Evolutionary conservation across 2,329 filamentous ascomycete genomes (phyloP), one percentile per base, ranked within the genome.

Genomic region (Alternaria ventricosa): DNA sequence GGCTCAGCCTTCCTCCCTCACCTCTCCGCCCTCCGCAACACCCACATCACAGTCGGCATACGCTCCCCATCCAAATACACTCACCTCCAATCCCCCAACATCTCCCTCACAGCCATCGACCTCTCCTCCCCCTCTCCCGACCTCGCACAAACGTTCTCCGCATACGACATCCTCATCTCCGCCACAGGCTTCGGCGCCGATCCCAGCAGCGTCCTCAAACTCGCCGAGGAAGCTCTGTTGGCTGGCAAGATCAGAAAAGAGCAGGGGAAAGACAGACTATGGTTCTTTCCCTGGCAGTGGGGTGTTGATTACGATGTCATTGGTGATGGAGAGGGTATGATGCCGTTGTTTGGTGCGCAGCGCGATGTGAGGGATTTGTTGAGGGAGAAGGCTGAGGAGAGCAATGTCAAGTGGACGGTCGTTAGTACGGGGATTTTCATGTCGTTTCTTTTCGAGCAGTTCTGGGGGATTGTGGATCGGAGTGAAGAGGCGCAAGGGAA

Each of bases 211-310:
- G 86, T 92, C 71, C 65, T 83, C 1, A 90, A 90, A 69, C 79
- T 92, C 18, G 78, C 86, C 0, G 71, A 81, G 11, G 89, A 89
- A 0, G 86, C 84, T 0, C 77, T 92, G 0, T 75, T 78, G 11
- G 88, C 86, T 0, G 77, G 80, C 0, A 83, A 85, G 0, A 68
- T 78, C 13, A 80, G 86, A 1, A 64, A 61, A 25, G 41, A 61
- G 8, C 54, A 49, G 0, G 64, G 63, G 0, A 46, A 67, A 12
- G 41, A 23, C 0, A 66, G 44, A 10, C 5, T 75, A 2, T 75
- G 75, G 72, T 92, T 85, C 72, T 84, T 92, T 18, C 90, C 90
- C 0, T 93, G 90, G 90, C 90, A 93, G 75, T 92, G 89, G 74
- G 90, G 90, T 1, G 87, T 92, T 23, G 88, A 93, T 73, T 93